Percentiles rank a stretch among this genome's conserved stretches.
Evolutionary conservation across 805 yeast species (phyloP).

Genomic region (Lachancea kluyveri): DNA sequence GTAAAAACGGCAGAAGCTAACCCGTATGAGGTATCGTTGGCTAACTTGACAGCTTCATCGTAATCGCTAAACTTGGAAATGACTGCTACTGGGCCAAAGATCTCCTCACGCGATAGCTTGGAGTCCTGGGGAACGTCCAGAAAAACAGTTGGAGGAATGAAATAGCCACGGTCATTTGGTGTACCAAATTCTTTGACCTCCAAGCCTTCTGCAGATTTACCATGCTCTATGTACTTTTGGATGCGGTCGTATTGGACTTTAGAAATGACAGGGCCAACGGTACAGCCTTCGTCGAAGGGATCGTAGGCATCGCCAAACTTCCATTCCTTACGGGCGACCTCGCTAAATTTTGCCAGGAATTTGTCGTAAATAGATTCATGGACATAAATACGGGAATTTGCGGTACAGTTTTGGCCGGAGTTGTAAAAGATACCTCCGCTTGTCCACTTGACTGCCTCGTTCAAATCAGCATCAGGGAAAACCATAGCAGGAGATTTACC

Average conservation of each 20-base stretch:
- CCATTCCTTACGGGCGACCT: conserved; percentile 38
- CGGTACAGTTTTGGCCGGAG: conserved; percentile 56
- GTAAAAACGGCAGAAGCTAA: conserved; percentile 56
- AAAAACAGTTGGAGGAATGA: conserved; percentile 38
- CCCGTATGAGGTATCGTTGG: conserved; percentile 37
- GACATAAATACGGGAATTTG: conserved; percentile 50
- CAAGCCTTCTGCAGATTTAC: conserved; percentile 40
- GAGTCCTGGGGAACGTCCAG: conserved; percentile 34
- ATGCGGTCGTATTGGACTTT: conserved; percentile 39
- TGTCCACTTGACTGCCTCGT: conserved; percentile 39
- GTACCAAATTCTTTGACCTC: conserved; percentile 32
- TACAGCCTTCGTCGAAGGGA: conserved; percentile 34
- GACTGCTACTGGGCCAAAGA: conserved; percentile 41
- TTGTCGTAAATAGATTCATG: conserved; percentile 45
- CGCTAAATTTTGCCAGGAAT: conserved; percentile 35
- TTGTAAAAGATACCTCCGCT: conserved; percentile 47
- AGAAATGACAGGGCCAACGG: conserved; percentile 48
- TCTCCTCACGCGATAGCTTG: conserved; percentile 36
- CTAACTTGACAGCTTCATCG: conserved; percentile 35
- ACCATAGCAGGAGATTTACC: conserved; percentile 42
- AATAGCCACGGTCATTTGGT: conserved; percentile 24
- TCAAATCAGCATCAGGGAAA: conserved; percentile 38
- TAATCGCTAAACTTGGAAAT: conserved; percentile 32
- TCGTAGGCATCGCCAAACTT: conserved; percentile 50
- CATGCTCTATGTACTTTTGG: conserved; percentile 37